Percentiles rank a stretch among this genome's conserved stretches.
These are phyloP conservation scores for Leucaena leucocephala DNA, from an alignment of 306 rosid species.

Conservation along the genomic window DNA sequence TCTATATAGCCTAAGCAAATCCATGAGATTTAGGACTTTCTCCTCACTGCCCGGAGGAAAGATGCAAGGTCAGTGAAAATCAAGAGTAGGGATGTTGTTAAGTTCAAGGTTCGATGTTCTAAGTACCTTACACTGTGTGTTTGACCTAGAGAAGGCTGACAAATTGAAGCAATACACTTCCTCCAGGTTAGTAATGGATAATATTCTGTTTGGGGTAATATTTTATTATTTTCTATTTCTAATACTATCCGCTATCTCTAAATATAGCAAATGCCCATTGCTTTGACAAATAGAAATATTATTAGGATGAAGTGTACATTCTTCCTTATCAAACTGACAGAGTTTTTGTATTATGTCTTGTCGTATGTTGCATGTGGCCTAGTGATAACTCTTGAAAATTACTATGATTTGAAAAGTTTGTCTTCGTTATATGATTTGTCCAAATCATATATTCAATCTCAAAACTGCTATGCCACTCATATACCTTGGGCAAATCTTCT, in stretches of 20 bases:
- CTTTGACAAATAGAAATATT: neutral
- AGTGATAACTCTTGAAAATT: neutral
- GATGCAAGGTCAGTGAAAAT: slow-evolving; percentile 89
- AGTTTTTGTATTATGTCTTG: neutral
- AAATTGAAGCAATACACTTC: slow-evolving; percentile 95
- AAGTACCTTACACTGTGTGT: slow-evolving; percentile 93
- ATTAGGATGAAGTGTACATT: neutral
- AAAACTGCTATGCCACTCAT: too few species aligned
- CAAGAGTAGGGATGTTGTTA: slow-evolving; percentile 78
- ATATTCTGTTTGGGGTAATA: neutral
- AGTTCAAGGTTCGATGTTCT: slow-evolving; percentile 97
- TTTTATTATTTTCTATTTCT: neutral
- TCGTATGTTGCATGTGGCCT: neutral
- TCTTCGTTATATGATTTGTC: too few species aligned
- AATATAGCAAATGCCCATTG: neutral
- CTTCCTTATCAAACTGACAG: neutral
- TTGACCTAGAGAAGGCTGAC: slow-evolving; percentile 80
- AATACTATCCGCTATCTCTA: neutral
- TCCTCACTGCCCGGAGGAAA: slow-evolving; percentile 86
- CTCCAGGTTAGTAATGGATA: slow-evolving; percentile 62
- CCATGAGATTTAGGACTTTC: slow-evolving; percentile 89
- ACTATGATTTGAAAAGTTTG: neutral
- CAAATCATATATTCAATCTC: too few species aligned
- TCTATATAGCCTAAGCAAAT: slow-evolving; percentile 81
- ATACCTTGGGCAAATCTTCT: too few species aligned